Base-by-base conservation (phyloP, 768 basidiomycete genomes). In the Mycena pura region DNA sequence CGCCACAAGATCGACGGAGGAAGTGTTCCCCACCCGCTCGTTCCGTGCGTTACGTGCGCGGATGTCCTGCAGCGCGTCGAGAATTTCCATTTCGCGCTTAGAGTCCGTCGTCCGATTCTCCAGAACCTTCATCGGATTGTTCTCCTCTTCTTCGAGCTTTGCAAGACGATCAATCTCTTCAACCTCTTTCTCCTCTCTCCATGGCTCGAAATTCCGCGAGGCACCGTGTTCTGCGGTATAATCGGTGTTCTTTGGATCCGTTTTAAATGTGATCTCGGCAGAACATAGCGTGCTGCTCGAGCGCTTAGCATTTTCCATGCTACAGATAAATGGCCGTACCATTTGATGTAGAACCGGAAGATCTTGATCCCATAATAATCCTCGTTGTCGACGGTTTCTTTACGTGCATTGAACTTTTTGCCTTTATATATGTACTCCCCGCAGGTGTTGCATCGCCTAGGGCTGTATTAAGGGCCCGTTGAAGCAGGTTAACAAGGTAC, bases 361-460 rank as follows among this genome's bases (percentile, higher is more conserved):
- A 94, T 95, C 78, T 97, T 98, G 82, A 99, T 99, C 7, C 96
- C 96, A 80, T 93, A 93, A 70, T 99, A 99, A 66, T 97, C 95
- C 73, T 99, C 96, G 0, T 93, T 95, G 1, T 95, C 91, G 9
- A 97, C 97, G 0, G 96, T 99, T 79, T 99, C 97, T 73, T 99
- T 99, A 47, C 96, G 85, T 6, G 97, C 97, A 68, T 99, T 99
- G 81, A 99, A 99, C 77, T 99, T 99, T 82, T 99, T 99, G 45
- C 97, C 97, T 74, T 99, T 98, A 78, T 98, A 96, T 54, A 99
- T 92, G 70, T 99, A 99, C 78, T 99, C 97, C 46, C 96, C 97
- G 69, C 97, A 99, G 3, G 93, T 93, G 69, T 95, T 96, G 70
- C 91, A 92, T 68, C 93, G 88, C 92, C 92, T 93, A 43, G 6